Conservation (phyloP, 2,329 filamentous ascomycete genomes). For the Ophiostoma novo-ulmi region DNA sequence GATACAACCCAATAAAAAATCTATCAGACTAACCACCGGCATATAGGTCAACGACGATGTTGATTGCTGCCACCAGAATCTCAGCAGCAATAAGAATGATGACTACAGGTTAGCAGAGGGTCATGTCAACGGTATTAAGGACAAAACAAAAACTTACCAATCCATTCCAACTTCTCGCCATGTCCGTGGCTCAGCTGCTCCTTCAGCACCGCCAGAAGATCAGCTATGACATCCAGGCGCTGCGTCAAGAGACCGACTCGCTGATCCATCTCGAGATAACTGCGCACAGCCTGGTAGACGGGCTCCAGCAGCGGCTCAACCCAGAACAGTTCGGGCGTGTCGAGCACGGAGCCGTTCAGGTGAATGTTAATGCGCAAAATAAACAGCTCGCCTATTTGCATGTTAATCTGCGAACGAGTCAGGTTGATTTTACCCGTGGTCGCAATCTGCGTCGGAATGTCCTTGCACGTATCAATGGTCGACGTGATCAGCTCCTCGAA, state of each 20-base stretch:
- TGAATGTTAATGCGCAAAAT: slow-evolving; percentile 98
- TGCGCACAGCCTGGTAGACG: slow-evolving; percentile 89
- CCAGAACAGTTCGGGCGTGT: slow-evolving; percentile 98
- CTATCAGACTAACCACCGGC: slow-evolving; percentile 39
- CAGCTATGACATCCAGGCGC: slow-evolving; percentile 85
- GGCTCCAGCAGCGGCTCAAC: slow-evolving; percentile 94
- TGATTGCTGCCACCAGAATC: slow-evolving; percentile 85
- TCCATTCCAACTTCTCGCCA: slow-evolving; percentile 84
- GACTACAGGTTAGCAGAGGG: slow-evolving; percentile 47
- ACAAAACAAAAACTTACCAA: slow-evolving; percentile 56
- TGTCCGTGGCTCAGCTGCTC: slow-evolving; percentile 93
- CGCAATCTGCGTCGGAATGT: slow-evolving; percentile 88
- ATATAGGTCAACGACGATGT: slow-evolving; percentile 91
- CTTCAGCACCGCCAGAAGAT: slow-evolving; percentile 86
- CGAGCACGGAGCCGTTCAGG: slow-evolving; percentile 90
- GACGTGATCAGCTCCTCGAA: slow-evolving; percentile 94
- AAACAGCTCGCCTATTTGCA: slow-evolving; percentile 98
- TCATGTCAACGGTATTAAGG: slow-evolving; percentile 19
- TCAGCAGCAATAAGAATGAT: slow-evolving; percentile 95
- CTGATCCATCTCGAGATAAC: slow-evolving; percentile 98
- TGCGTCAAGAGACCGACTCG: slow-evolving; percentile 84
- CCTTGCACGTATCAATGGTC: slow-evolving; percentile 88
- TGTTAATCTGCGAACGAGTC: slow-evolving; percentile 87
- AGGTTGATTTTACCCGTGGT: slow-evolving; percentile 87
- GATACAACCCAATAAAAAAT: no score